Evolutionary conservation across 2,329 filamentous ascomycete genomes (phyloP), one percentile per base, ranked within the genome.

Genomic region (Trichophyton schoenleinii): DNA sequence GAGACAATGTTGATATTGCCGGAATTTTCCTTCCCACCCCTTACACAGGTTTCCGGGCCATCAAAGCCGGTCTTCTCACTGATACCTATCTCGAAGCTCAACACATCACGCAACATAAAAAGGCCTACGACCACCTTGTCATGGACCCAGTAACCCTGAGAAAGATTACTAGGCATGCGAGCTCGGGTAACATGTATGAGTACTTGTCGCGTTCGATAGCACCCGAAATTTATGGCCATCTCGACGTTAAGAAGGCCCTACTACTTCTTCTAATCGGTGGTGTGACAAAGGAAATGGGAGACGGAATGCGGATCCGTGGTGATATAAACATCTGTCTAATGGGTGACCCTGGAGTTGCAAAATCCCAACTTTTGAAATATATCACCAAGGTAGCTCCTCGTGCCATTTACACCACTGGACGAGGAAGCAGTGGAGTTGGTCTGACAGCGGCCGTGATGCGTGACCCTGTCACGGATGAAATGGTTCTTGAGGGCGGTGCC

Each of bases 271-370:
- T 99, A 38, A 96, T 99, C 66, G 94, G 94, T 64, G 94, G 94
- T 78, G 92, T 96, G 1, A 94, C 86, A 3, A 99, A 99, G 75
- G 87, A 94, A 70, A 95, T 97, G 83, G 91, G 91, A 59, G 94
- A 99, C 70, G 94, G 94, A 63, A 97, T 99, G 94, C 88, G 91
- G 70, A 99, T 99, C 72, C 90, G 94, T 81, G 94, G 94, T 69
- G 94, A 99, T 71, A 95, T 99, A 79, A 99, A 99, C 77, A 87
- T 99, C 65, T 97, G 94, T 74, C 78, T 99, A 70, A 99, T 99
- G 94, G 94, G 94, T 81, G 94, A 99, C 71, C 94, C 94, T 72
- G 94, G 94, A 89, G 94, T 99, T 71, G 94, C 94, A 78, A 99
- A 99, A 78, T 99, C 94, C 42, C 94, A 99, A 78, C 79, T 99